A percentile compares a stretch with the other conserved stretches of the same genome.
Conservation (phyloP, 2,329 filamentous ascomycete species). For the Hypoxylon rubiginosum region DNA sequence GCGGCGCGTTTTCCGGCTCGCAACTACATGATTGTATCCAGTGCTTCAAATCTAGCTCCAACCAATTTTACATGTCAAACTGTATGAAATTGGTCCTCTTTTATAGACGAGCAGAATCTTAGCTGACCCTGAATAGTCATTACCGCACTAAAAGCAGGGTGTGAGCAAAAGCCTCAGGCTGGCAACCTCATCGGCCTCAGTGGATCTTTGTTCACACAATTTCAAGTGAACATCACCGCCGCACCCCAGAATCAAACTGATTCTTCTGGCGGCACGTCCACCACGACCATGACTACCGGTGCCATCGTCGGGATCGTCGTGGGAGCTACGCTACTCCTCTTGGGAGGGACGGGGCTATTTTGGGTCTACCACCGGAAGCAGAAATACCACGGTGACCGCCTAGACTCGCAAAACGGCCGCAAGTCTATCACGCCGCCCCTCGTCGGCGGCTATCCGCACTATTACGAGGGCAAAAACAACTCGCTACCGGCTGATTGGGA, state of each 20-base stretch:
- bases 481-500: slow-evolving; percentile 46
- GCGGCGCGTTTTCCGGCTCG: slow-evolving; percentile 50
- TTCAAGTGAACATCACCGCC: slow-evolving; percentile 57
- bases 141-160: slow-evolving; percentile 62
- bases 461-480: slow-evolving; percentile 2
- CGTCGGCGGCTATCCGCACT: slow-evolving; percentile 31
- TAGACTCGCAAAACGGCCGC: slow-evolving; percentile 44
- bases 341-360: slow-evolving; percentile 60
- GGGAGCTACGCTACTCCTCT: slow-evolving; percentile 59
- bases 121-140: slow-evolving; percentile 56
- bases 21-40: slow-evolving; percentile 56
- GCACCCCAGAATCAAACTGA: slow-evolving; percentile 47
- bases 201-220: slow-evolving; percentile 58
- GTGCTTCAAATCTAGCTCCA: slow-evolving; percentile 58
- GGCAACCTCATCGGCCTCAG: slow-evolving; percentile 58
- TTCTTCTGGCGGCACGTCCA: slow-evolving; percentile 42
- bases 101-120: slow-evolving; percentile 16
- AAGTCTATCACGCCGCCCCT: slow-evolving; percentile 47
- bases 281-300: slow-evolving; percentile 58
- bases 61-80: slow-evolving; percentile 62
- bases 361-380: slow-evolving; percentile 63
- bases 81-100: slow-evolving; percentile 55
- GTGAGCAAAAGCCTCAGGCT: slow-evolving; percentile 58
- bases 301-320: slow-evolving; percentile 68
- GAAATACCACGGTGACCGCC: slow-evolving; percentile 50